Percentiles rank a stretch among this genome's conserved stretches.
phyloP scores from a whole-genome alignment of 2,329 filamentous ascomycete genomes.

The Clarireedia monteithiana region DNA sequence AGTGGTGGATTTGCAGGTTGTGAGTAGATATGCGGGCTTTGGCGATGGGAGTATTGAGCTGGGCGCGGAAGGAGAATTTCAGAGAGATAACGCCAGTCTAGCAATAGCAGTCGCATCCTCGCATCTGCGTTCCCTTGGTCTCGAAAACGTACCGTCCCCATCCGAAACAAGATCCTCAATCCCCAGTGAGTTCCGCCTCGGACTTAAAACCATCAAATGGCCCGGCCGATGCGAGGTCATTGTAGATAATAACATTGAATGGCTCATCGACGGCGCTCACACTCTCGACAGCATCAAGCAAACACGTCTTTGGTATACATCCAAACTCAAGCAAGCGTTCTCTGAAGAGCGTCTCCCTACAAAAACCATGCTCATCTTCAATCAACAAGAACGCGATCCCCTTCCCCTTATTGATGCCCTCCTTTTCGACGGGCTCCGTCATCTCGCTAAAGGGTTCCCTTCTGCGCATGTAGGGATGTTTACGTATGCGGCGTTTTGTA shows the following conservation, averaged over 20 bases:
- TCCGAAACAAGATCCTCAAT: constrained; percentile 29
- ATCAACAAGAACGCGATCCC: constrained; percentile 82
- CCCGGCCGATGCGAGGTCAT: constrained; percentile 68
- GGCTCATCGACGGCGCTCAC: constrained; percentile 93
- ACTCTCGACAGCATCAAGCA: constrained; percentile 81
- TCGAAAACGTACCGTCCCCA: constrained; percentile 4
- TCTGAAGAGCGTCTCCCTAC: constrained; percentile 6
- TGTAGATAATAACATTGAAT: constrained; percentile 52
- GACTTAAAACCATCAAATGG: constrained; percentile 66
- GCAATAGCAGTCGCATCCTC: constrained; percentile 47
- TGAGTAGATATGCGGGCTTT: constrained; percentile 29
- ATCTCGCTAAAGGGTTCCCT: constrained; percentile 4
- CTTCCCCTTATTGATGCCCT: constrained; percentile 55
- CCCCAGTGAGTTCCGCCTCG: constrained; percentile 57
- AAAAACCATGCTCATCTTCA: constrained; percentile 64
- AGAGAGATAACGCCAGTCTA: constrained; percentile 51
- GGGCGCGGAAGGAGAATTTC: constrained; percentile 45
- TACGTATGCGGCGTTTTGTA: constrained; percentile 69
- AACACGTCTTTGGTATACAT: constrained; percentile 72
- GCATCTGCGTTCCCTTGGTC: constrained; percentile 37
- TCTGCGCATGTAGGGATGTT: constrained; percentile 41
- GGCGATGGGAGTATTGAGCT: constrained; percentile 37
- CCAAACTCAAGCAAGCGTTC: constrained; percentile 26
- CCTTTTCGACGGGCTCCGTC: constrained; percentile 30
- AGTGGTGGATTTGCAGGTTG: constrained; percentile 16